These are phyloP conservation scores for Brassica carinata DNA, from an alignment of 345 rosid species.

Conservation along the genomic window DNA sequence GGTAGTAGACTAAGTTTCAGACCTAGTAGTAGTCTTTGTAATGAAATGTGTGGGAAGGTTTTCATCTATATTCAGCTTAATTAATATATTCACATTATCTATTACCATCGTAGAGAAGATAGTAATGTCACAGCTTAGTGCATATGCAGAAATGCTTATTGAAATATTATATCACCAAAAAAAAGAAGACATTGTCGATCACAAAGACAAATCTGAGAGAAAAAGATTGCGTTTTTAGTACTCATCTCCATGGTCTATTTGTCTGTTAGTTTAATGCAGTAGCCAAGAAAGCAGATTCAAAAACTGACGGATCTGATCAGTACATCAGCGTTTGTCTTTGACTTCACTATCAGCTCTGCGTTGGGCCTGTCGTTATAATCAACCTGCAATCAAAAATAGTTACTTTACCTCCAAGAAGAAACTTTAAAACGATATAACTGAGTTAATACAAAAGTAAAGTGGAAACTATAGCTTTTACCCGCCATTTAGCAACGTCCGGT, in stretches of 20 bases:
- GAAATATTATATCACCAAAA: not conserved
- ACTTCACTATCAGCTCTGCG: slow-evolving; percentile 75
- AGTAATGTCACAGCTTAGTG: not conserved
- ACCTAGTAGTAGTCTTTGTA: not conserved
- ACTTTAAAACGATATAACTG: not conserved
- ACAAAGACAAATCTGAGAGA: not conserved
- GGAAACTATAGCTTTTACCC: slow-evolving; percentile 54
- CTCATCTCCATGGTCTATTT: not conserved
- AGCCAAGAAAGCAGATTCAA: slow-evolving; percentile 18
- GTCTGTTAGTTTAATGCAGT: not conserved
- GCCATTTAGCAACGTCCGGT: slow-evolving; percentile 75
- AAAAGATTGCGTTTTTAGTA: not conserved
- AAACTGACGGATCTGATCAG: slow-evolving; percentile 58
- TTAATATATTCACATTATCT: not conserved
- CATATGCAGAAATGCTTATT: not conserved
- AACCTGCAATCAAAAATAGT: slow-evolving; percentile 53
- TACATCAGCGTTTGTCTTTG: slow-evolving; percentile 73
- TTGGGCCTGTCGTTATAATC: slow-evolving; percentile 81
- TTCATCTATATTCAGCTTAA: not conserved
- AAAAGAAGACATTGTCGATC: not conserved
- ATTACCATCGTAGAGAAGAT: not conserved
- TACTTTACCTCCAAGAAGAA: not conserved
- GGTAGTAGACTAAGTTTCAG: slow-evolving; percentile 6
- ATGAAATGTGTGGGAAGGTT: slow-evolving; percentile 15
- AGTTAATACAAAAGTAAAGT: not conserved